A percentile compares a stretch with the other conserved stretches of the same genome.
These are phyloP conservation scores for Leishmania guyanensis DNA, from an alignment of 208 protist species.

Conservation along the genomic window DNA sequence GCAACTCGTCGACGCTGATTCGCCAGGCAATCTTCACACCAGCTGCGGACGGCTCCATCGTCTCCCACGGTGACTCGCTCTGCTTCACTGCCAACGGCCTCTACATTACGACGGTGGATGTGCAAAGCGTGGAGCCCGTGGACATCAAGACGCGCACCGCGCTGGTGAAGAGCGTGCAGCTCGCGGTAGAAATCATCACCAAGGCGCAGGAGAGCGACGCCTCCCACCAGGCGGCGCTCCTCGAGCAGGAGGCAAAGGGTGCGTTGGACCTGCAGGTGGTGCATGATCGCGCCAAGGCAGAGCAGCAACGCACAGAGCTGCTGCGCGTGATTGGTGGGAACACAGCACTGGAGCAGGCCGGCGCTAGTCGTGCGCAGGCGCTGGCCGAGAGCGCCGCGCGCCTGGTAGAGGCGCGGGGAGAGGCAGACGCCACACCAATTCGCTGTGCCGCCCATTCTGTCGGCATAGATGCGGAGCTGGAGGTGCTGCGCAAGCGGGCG, in stretches of 20 bases:
- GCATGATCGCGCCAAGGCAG: slow-evolving; percentile 56
- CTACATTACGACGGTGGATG: slow-evolving; percentile 93
- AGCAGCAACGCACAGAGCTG: slow-evolving; percentile 66
- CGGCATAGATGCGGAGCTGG: slow-evolving; percentile 59
- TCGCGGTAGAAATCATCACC: slow-evolving; percentile 93
- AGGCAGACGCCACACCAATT: slow-evolving; percentile 50
- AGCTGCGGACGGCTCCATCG: slow-evolving; percentile 37
- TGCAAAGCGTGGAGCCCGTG: slow-evolving; percentile 94
- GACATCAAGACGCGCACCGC: slow-evolving; percentile 86
- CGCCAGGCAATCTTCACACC: slow-evolving; percentile 89
- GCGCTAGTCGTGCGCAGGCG: slow-evolving; percentile 74
- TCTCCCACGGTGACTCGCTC: slow-evolving; percentile 43
- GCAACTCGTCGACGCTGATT: slow-evolving; percentile 93
- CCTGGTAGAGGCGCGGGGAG: slow-evolving; percentile 56
- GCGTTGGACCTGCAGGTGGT: slow-evolving; percentile 77
- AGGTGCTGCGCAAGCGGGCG: slow-evolving; percentile 49
- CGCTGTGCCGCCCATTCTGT: slow-evolving; percentile 55
- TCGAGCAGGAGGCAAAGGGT: slow-evolving; percentile 80
- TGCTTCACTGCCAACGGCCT: slow-evolving; percentile 91
- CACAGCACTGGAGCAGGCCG: slow-evolving; percentile 67
- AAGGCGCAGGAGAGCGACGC: slow-evolving; percentile 88
- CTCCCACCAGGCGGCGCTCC: slow-evolving; percentile 70
- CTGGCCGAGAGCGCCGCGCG: slow-evolving; percentile 72
- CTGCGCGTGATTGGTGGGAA: slow-evolving; percentile 70
- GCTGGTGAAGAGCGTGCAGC: slow-evolving; percentile 89